Base-by-base conservation (phyloP, 345 rosid genomes). In the Hibiscus mutabilis region DNA sequence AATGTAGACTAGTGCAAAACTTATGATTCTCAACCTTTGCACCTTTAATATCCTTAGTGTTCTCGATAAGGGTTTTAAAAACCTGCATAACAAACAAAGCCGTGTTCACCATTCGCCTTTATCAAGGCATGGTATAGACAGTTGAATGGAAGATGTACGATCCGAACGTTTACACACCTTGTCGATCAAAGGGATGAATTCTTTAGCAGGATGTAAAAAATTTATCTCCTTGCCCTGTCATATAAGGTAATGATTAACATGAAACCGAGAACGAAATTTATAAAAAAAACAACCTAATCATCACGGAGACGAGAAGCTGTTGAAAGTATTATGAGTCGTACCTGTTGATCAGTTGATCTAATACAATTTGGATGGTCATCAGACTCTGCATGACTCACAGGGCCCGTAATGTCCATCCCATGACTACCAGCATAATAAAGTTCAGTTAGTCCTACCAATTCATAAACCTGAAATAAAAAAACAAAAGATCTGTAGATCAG, bases 351-450 rank as follows among this genome's bases (percentile, higher is more conserved):
- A 81, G 94, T 86, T 42, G 91, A 85, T 83, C 86, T 75, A 71
- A 76, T 82, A 81, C 83, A 76, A 47, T 77, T 77, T n/a, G 80
- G 79, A 64, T 83, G 85, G 79, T 73, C 84, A 79, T 68, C 71
- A 14, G 90, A 83, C 69, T 77, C 77, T 16, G 76, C 66, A 6
- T 67, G 76, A 69, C 51, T 70, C 25, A 75, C 70, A 56, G 99
- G 94, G 21, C 90, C 88, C 87, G 86, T 84, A 14, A 95, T 92
- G 86, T 95, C 99, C 99, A 95, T 95, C 55, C 98, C 99, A 77
- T 95, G 99, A 77, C 99, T 90, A 77, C 99, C 99, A 15, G 98
- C 99, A 79, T 95, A 95, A 73, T 82, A 86, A 47, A 92, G 96
- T 78, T 95, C 98, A 59, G 88, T 91, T 84, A 95, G 86, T 83